A percentile compares a stretch with the other conserved stretches of the same genome.
Evolutionary conservation across 2,329 filamentous ascomycete species (phyloP).

Genomic region (Fusarium solani-melongenae): DNA sequence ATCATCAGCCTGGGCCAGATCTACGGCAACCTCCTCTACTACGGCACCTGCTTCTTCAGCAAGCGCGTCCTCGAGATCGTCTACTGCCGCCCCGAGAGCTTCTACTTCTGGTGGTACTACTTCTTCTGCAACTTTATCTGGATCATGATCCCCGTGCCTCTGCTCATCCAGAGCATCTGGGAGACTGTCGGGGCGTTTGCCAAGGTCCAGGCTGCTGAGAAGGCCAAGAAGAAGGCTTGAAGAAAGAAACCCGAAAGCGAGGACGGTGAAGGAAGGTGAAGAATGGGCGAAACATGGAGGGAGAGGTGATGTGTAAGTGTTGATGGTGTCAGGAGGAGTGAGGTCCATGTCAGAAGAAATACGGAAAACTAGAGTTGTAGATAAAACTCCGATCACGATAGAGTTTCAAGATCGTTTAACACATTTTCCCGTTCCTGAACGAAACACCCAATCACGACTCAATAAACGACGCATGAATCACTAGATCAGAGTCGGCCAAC

Average conservation of each 20-base stretch:
- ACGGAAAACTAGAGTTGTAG: neutral
- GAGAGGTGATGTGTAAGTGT: neutral
- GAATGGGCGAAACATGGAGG: neutral
- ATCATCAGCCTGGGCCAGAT: slow-evolving; percentile 60
- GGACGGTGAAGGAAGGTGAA: neutral
- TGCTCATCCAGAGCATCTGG: slow-evolving; percentile 46
- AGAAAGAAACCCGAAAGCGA: neutral
- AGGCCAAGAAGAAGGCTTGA: slow-evolving; percentile 40
- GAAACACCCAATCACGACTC: neutral
- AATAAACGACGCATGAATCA: neutral
- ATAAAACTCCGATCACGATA: neutral
- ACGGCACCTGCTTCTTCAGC: slow-evolving; percentile 59
- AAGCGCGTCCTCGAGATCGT: slow-evolving; percentile 50
- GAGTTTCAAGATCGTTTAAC: neutral
- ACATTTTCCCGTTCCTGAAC: neutral
- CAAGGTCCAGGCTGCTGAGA: slow-evolving; percentile 39
- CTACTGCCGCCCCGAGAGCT: slow-evolving; percentile 62
- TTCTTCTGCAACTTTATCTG: slow-evolving; percentile 64
- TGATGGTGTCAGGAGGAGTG: neutral
- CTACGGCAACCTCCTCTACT: slow-evolving; percentile 66
- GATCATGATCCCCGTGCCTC: slow-evolving; percentile 59
- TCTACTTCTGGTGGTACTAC: slow-evolving; percentile 66
- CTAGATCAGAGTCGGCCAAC: neutral
- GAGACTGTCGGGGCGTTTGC: slow-evolving; percentile 43
- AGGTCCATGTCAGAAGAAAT: neutral